A percentile compares a stretch with the other conserved stretches of the same genome.
phyloP scores from a whole-genome alignment of 352 stramenopile genomes.

The Phytophthora crassamura region DNA sequence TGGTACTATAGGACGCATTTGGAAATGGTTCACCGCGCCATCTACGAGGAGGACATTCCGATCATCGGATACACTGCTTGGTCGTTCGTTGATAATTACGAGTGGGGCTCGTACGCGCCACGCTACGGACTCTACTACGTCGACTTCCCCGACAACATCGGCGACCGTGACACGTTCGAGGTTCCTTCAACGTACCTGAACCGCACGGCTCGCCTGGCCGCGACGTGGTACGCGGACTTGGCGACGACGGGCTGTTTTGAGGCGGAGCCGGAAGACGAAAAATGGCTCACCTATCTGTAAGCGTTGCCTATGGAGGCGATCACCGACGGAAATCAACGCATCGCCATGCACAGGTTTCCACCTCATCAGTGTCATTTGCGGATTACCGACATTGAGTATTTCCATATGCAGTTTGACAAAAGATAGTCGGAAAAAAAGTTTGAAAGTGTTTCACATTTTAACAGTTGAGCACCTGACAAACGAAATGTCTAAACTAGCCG shows the following conservation, averaged over 20 bases:
- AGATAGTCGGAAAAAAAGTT: too few species aligned
- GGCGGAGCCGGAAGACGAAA: conserved; percentile 31
- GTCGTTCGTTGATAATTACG: conserved; percentile 53
- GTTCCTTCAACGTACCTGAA: conserved; percentile 36
- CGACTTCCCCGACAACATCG: conserved; percentile 56
- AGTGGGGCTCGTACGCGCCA: conserved; percentile 43
- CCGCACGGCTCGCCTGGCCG: conserved; percentile 49
- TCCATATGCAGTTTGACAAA: too few species aligned
- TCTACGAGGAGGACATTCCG: conserved; percentile 55
- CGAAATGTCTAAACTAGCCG: too few species aligned
- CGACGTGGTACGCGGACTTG: conserved; percentile 43
- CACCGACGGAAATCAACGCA: too few species aligned
- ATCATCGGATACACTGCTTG: conserved; percentile 92
- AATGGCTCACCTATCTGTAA: conserved; percentile 33
- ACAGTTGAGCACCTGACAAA: too few species aligned
- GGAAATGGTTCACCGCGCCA: conserved; percentile 58
- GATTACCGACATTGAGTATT: too few species aligned
- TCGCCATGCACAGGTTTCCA: too few species aligned
- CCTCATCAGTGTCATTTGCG: too few species aligned
- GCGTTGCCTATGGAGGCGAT: too few species aligned
- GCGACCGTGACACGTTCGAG: conserved; percentile 27
- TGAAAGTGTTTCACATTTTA: too few species aligned
- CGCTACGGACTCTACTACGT: conserved; percentile 72
- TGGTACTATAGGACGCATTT: conserved; percentile 65
- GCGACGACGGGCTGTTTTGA: conserved; percentile 35